Evolutionary conservation across 306 rosid species (phyloP).

Genomic region (Trifolium dubium): DNA sequence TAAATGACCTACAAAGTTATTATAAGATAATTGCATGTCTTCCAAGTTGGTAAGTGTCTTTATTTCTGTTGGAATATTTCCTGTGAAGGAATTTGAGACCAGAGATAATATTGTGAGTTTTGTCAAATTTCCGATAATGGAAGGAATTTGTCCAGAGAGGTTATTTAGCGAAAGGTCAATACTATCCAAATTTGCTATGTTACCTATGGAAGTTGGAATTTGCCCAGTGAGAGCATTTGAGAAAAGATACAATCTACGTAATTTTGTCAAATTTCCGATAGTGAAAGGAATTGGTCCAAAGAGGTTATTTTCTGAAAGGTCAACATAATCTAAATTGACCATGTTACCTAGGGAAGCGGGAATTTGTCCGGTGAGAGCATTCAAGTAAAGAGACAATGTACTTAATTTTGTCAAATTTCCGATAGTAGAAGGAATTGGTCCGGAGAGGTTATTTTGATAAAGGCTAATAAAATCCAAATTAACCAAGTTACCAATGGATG

Average conservation of each 20-base stretch:
- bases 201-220: background rate
- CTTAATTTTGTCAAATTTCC: too few relatives aligned
- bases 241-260: rapidly evolving
- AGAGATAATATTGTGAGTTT: too few relatives aligned
- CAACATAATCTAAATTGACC: background rate
- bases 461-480: background rate
- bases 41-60: background rate
- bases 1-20: conserved; percentile 28
- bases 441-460: too few relatives aligned
- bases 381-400: background rate
- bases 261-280: background rate
- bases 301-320: background rate
- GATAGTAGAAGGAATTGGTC: background rate
- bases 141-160: background rate
- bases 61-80: background rate
- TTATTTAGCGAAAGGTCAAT: background rate
- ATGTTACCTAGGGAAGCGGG: background rate
- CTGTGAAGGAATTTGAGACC: too few relatives aligned
- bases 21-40: background rate
- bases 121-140: too few relatives aligned
- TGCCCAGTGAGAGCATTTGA: background rate
- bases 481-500: background rate
- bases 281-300: background rate
- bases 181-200: background rate
- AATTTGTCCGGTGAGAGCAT: background rate